Percentiles rank a stretch among this genome's conserved stretches.
Conservation (phyloP, 2,329 filamentous ascomycete genomes). For the Raffaelea albimanens region DNA sequence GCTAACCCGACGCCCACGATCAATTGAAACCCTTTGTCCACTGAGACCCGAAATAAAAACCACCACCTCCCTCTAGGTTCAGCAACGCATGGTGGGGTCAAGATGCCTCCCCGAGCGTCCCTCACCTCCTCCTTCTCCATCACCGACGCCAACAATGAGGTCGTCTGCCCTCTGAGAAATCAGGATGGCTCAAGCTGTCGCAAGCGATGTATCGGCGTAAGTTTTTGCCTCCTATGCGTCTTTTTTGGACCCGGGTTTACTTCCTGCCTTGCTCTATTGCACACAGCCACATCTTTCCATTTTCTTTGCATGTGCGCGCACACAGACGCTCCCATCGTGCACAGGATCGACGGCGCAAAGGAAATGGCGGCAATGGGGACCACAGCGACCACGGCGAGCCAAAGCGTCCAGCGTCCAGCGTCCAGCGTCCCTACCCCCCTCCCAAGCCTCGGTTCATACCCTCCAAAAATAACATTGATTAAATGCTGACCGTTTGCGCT, state of each 20-base stretch:
- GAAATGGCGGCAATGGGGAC: too few relatives aligned
- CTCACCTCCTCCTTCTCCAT: conserved; percentile 87
- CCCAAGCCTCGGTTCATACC: too few relatives aligned
- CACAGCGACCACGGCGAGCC: too few relatives aligned
- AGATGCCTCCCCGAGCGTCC: conserved; percentile 83
- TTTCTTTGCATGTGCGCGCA: background rate
- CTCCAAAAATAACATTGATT: background rate
- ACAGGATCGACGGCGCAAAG: too few relatives aligned
- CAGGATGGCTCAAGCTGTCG: conserved; percentile 95
- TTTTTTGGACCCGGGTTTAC: too few relatives aligned
- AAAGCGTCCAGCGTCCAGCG: too few relatives aligned
- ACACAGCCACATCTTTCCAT: too few relatives aligned
- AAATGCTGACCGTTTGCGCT: conserved; percentile 12
- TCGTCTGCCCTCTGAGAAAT: conserved; percentile 90
- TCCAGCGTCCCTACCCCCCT: too few relatives aligned
- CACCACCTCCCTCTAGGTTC: conserved; percentile 2
- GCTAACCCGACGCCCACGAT: background rate
- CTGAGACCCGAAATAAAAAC: too few relatives aligned
- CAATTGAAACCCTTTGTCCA: background rate
- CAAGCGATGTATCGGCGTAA: conserved; percentile 96
- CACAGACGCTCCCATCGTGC: too few relatives aligned
- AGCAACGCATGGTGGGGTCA: conserved; percentile 47
- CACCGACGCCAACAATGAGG: conserved; percentile 87
- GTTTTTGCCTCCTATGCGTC: conserved; percentile 30
- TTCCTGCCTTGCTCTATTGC: background rate